Evolutionary conservation across 1,284 basidiomycete species (phyloP).

Genomic region (Cutaneotrichosporon sp.): DNA sequence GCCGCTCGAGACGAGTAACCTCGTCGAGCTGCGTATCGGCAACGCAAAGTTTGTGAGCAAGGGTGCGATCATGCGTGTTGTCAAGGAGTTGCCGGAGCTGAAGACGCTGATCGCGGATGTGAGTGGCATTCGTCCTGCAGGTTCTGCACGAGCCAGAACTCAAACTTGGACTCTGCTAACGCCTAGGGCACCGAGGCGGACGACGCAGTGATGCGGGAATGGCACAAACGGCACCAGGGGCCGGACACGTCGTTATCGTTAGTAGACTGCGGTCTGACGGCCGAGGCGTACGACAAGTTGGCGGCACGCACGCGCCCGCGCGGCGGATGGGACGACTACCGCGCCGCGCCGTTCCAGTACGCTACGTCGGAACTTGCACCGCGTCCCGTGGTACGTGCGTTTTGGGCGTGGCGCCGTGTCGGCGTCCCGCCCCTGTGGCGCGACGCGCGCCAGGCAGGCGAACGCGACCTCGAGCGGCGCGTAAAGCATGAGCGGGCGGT

Average conservation of each 20-base stretch:
- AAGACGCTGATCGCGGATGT: constrained; percentile 64
- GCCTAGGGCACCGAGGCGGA: constrained; percentile 62
- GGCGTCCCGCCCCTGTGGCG: constrained; percentile 48
- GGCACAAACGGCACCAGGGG: constrained; percentile 52
- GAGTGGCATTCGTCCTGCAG: constrained; percentile 16
- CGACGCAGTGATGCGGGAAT: constrained; percentile 60
- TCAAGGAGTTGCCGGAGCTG: constrained; percentile 60
- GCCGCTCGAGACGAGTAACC: constrained; percentile 21
- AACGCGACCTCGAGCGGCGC: constrained; percentile 5
- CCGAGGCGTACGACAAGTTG: constrained; percentile 55
- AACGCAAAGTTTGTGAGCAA: constrained; percentile 61
- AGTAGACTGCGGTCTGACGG: constrained; percentile 70
- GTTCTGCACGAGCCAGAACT: too few relatives aligned
- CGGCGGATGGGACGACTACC: constrained; percentile 64
- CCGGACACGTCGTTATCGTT: constrained; percentile 51
- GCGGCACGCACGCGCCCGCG: constrained; percentile 58
- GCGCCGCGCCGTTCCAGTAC: constrained; percentile 50
- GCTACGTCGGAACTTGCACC: constrained; percentile 11
- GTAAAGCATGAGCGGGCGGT: background rate
- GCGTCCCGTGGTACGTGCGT: constrained; percentile 69
- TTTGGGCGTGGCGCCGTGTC: constrained; percentile 79
- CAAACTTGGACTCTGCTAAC: background rate
- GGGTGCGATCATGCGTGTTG: constrained; percentile 59
- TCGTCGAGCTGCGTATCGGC: constrained; percentile 71
- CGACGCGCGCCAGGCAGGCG: constrained; percentile 18